Percentiles rank a stretch among this genome's conserved stretches.
Conservation (phyloP, 805 yeast species). For the Starmera pachycereana region DNA sequence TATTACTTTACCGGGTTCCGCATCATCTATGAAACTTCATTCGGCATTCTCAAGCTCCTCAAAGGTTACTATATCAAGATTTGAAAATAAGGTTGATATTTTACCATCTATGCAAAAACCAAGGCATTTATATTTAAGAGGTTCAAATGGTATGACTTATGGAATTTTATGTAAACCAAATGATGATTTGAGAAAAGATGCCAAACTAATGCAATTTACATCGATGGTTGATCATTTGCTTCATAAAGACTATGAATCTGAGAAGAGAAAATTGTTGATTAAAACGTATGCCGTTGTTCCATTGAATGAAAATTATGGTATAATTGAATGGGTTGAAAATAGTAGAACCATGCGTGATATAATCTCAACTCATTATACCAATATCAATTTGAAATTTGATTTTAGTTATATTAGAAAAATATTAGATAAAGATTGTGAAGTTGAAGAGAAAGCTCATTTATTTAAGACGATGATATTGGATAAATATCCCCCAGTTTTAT, state of each 20-base stretch:
- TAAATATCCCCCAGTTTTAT: constrained; percentile 57
- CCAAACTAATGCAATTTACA: constrained; percentile 83
- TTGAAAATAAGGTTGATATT: constrained; percentile 60
- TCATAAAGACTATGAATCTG: constrained; percentile 56
- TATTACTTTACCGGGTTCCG: constrained; percentile 46
- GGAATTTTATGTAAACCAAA: constrained; percentile 71
- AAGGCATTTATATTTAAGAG: constrained; percentile 60
- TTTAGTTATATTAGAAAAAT: constrained; percentile 17
- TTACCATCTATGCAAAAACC: constrained; percentile 85
- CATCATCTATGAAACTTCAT: constrained; percentile 29
- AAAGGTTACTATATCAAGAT: constrained; percentile 44
- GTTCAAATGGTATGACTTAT: constrained; percentile 69
- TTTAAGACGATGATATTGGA: constrained; percentile 23
- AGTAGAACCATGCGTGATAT: constrained; percentile 64
- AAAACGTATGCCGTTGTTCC: constrained; percentile 85
- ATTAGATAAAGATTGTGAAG: constrained; percentile 16
- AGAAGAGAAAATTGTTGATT: constrained; percentile 60
- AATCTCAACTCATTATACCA: constrained; percentile 31
- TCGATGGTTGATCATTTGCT: constrained; percentile 73
- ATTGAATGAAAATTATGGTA: constrained; percentile 74
- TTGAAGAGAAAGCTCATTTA: constrained; percentile 23
- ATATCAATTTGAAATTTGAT: constrained; percentile 26
- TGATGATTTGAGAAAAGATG: constrained; percentile 93
- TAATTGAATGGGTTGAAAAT: constrained; percentile 82
- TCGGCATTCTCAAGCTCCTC: constrained; percentile 34